Percentiles rank a stretch among this genome's conserved stretches.
These are phyloP conservation scores for Penstemon newberryi DNA, from an alignment of 257 asterid genomes.

Conservation along the genomic window DNA sequence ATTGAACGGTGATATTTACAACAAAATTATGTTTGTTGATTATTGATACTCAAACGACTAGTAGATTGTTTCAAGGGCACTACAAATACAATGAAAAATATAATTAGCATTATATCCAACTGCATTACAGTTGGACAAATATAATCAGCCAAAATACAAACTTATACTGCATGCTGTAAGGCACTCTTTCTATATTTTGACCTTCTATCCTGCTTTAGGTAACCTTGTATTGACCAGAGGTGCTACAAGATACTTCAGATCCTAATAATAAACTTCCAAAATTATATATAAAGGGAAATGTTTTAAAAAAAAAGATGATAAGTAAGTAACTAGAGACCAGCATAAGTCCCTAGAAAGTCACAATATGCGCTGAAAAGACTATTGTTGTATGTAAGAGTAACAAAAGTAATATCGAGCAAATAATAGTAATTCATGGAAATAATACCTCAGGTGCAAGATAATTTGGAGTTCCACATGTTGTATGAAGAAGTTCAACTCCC, in stretches of 20 bases:
- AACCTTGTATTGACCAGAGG: too few relatives aligned
- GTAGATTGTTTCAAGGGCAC: not conserved
- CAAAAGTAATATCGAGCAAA: conserved; percentile 7
- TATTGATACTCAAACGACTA: conserved; percentile 7
- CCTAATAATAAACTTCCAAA: not conserved
- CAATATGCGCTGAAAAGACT: conserved; percentile 19
- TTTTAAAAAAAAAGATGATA: not conserved
- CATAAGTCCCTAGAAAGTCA: not conserved
- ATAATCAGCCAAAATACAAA: not conserved
- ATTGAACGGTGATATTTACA: not conserved
- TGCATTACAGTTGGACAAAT: not conserved
- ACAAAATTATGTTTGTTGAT: conserved; percentile 4
- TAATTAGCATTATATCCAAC: not conserved
- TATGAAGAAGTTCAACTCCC: conserved; percentile 96
- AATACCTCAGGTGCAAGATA: conserved; percentile 97
- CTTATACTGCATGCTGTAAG: not conserved
- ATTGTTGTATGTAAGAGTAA: not conserved
- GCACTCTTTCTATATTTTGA: conserved; percentile 7
- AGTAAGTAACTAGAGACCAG: conserved; percentile 8
- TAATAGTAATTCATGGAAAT: conserved; percentile 18
- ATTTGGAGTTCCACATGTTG: conserved; percentile 96
- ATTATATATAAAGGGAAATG: too few relatives aligned
- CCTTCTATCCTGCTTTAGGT: not conserved
- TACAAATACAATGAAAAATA: not conserved
- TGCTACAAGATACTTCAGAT: too few relatives aligned